These are phyloP conservation scores for Quercus mongolica DNA, from an alignment of 306 rosid species.

Conservation along the genomic window DNA sequence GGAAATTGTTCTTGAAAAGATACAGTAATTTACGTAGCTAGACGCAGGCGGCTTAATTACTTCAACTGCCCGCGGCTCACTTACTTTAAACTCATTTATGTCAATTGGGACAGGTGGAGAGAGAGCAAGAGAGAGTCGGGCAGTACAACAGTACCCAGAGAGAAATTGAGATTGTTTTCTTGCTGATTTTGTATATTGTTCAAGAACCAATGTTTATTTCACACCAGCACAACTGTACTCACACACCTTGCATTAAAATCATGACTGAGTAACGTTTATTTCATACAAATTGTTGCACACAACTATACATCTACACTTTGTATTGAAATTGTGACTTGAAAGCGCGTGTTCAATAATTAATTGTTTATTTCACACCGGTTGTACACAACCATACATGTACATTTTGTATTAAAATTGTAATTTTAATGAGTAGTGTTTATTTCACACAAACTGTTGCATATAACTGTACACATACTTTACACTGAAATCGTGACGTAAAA, in stretches of 20 bases:
- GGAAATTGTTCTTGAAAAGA: constrained; percentile 2
- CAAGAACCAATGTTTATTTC: too few relatives aligned
- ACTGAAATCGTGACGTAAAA: too few relatives aligned
- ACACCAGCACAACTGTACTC: too few relatives aligned
- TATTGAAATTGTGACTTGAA: fast-evolving
- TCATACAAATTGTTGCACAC: too few relatives aligned
- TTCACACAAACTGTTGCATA: fast-evolving
- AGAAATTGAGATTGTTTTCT: background rate
- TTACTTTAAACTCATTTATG: constrained; percentile 15
- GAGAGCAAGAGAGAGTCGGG: background rate
- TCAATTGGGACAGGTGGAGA: constrained; percentile 32
- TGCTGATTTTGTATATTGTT: background rate
- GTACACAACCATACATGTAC: fast-evolving
- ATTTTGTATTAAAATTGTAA: too few relatives aligned
- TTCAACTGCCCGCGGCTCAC: constrained; percentile 52
- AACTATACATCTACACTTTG: fast-evolving
- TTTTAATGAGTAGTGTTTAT: too few relatives aligned
- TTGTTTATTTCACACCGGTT: too few relatives aligned
- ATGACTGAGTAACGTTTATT: too few relatives aligned
- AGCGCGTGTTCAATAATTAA: too few relatives aligned
- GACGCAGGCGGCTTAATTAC: constrained; percentile 23
- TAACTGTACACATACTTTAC: too few relatives aligned
- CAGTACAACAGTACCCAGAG: background rate
- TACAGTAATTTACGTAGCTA: background rate
- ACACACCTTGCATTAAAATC: too few relatives aligned